Conservation (phyloP, 176 grass and related monocot species). For the Oryza coarctata region DNA sequence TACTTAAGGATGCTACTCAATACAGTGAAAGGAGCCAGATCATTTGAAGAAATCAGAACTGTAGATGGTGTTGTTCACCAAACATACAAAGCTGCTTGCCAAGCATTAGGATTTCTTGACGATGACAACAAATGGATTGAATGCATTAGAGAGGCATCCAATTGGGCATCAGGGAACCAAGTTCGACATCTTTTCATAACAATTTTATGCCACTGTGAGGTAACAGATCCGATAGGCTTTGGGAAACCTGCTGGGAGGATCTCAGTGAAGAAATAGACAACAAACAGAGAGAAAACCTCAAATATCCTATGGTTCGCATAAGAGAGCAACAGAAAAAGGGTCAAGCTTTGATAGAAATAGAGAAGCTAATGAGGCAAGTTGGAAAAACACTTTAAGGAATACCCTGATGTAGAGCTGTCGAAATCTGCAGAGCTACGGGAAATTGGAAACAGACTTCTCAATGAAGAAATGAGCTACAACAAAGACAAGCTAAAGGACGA, state of each 20-base stretch:
- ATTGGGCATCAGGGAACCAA: not conserved
- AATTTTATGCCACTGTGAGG: slow-evolving; percentile 13
- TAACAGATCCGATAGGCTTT: not conserved
- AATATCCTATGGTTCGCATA: not conserved
- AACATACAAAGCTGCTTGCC: slow-evolving; percentile 38
- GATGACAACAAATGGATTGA: slow-evolving; percentile 24
- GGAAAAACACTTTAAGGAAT: slow-evolving; percentile 3
- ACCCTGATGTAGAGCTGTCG: slow-evolving; percentile 4
- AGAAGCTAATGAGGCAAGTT: slow-evolving; percentile 23
- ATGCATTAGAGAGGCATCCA: slow-evolving; percentile 25
- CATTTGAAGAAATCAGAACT: slow-evolving; percentile 33
- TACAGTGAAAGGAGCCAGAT: not conserved
- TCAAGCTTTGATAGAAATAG: not conserved
- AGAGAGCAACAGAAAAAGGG: not conserved
- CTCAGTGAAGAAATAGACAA: slow-evolving; percentile 1
- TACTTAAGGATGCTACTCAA: slow-evolving; percentile 39
- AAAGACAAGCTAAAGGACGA: not conserved
- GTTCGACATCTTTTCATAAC: slow-evolving; percentile 30
- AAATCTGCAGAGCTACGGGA: not conserved
- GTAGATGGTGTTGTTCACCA: not conserved
- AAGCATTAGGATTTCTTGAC: slow-evolving; percentile 28
- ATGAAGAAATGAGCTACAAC: not conserved
- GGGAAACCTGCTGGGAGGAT: slow-evolving; percentile 8
- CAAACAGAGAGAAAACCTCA: not conserved
- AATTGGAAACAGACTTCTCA: not conserved